phyloP scores from a whole-genome alignment of 441 rosid genomes.

The Manihot esculenta region DNA sequence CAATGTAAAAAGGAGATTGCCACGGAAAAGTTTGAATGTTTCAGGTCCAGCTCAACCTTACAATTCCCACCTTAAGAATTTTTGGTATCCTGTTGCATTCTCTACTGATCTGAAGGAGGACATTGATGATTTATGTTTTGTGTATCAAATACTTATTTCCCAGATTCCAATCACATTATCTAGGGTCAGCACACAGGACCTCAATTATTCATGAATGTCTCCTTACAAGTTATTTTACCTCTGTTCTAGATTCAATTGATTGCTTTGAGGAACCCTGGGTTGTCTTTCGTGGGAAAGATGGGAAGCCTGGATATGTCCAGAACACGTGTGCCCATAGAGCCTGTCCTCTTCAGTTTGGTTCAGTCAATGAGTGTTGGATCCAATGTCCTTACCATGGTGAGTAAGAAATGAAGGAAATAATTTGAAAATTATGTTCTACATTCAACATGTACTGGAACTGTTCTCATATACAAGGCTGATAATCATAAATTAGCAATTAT shows the following conservation, averaged over 20 bases:
- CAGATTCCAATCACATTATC: background rate
- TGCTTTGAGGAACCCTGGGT: constrained; percentile 98
- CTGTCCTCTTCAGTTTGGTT: constrained; percentile 95
- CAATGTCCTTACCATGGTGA: constrained; percentile 95
- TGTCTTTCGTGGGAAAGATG: constrained; percentile 83
- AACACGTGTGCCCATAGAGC: constrained; percentile 98
- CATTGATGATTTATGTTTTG: constrained; percentile 18
- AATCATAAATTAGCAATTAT: background rate
- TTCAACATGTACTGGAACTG: background rate
- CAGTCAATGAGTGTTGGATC: constrained; percentile 86
- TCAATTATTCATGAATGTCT: background rate
- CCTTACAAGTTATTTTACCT: constrained; percentile 7
- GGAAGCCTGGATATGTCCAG: constrained; percentile 87
- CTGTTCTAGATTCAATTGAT: constrained; percentile 68
- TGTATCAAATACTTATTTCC: background rate
- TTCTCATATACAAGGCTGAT: background rate
- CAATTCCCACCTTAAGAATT: constrained; percentile 66
- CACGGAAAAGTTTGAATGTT: constrained; percentile 70
- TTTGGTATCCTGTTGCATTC: constrained; percentile 95
- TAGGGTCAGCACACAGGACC: background rate
- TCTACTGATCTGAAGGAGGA: constrained; percentile 78
- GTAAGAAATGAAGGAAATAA: constrained; percentile 28
- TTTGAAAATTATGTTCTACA: background rate
- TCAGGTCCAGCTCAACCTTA: constrained; percentile 91
- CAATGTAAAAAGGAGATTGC: constrained; percentile 37